Evolutionary conservation across 2,329 filamentous ascomycete species (phyloP), one percentile per base, ranked within the genome.

Genomic region (Pseudogymnoascus sp.): DNA sequence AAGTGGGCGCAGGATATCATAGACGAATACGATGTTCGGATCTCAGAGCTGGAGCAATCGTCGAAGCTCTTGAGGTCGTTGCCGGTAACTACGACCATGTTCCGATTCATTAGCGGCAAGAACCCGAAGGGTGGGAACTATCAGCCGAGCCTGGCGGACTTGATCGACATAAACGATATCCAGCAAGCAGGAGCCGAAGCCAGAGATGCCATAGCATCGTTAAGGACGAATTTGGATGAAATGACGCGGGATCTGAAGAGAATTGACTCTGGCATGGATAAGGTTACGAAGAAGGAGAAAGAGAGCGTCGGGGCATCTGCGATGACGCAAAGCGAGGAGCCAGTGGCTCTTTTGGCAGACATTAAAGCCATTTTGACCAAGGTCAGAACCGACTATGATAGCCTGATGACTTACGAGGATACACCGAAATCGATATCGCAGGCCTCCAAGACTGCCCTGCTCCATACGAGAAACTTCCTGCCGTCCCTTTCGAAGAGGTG

Each of bases 341-440:
- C 88, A 4, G 75, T 79, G 21, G 86, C 88, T 66, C 78, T 96
- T 6, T 79, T 95, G 60, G 84, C 91, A 65, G 95, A 97, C 73
- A 91, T 97, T 46, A 88, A 93, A 72, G 88, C 90, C 0, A 82
- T 97, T 63, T 87, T 88, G 61, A 91, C 87, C 70, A 97, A 97
- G 76, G 89, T 99, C 60, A 86, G 88, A 59, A 90, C 88, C 5
- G 95, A 97, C 75, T 90, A 91, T 71, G 88, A 92, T 68, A 88
- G 90, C 67, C 85, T 91, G 10, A 78, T 91, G 50, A 82, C 83
- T 5, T 87, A 92, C 66, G 79, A 85, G 1, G 84, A 85, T 67
- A 87, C 87, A 42, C 78, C 87, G n/a, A 88, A 87, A 68, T 85
- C 86, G 67, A 71, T 87, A 15, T 77, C 81, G 1, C 84, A 86